A percentile compares a stretch with the other conserved stretches of the same genome.
phyloP scores from a whole-genome alignment of 2,329 filamentous ascomycete genomes.

The Fusarium nanum region DNA sequence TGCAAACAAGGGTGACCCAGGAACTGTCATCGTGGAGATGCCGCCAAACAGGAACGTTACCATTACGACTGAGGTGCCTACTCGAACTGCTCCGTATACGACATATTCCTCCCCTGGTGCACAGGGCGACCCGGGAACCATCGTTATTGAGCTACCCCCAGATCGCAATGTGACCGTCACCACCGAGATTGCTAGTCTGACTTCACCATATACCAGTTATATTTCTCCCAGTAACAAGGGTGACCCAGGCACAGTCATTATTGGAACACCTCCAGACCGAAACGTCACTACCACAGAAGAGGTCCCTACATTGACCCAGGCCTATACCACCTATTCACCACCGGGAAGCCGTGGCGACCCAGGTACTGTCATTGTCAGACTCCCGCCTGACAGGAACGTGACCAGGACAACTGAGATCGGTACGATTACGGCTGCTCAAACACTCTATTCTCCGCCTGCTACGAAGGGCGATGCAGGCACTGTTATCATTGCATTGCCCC shows the following conservation, averaged over 20 bases:
- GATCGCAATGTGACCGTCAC: slow-evolving; percentile 27
- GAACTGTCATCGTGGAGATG: slow-evolving; percentile 11
- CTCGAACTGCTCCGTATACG: slow-evolving; percentile 8
- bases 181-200: slow-evolving; percentile 7
- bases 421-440: slow-evolving; percentile 10
- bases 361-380: slow-evolving; percentile 19
- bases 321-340: slow-evolving; percentile 18
- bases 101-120: slow-evolving; percentile 15
- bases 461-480: slow-evolving; percentile 21
- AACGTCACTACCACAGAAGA: slow-evolving; percentile 21
- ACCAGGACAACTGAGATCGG: slow-evolving; percentile 6
- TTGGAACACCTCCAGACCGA: slow-evolving; percentile 11
- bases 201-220: slow-evolving; percentile 17
- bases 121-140: slow-evolving; percentile 16
- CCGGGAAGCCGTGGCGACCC: slow-evolving; percentile 13
- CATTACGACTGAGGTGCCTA: slow-evolving; percentile 8
- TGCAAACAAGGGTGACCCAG: slow-evolving; percentile 7
- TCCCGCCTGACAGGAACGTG: slow-evolving; percentile 21
- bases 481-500: slow-evolving; percentile 20
- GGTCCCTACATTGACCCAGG: not conserved
- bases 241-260: slow-evolving; percentile 26
- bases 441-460: slow-evolving; percentile 18
- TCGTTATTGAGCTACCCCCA: slow-evolving; percentile 20
- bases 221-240: slow-evolving; percentile 5
- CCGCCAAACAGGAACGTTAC: slow-evolving; percentile 21